A percentile compares a stretch with the other conserved stretches of the same genome.
Evolutionary conservation across 2,329 filamentous ascomycete species (phyloP).

Genomic region (Monilinia laxa): DNA sequence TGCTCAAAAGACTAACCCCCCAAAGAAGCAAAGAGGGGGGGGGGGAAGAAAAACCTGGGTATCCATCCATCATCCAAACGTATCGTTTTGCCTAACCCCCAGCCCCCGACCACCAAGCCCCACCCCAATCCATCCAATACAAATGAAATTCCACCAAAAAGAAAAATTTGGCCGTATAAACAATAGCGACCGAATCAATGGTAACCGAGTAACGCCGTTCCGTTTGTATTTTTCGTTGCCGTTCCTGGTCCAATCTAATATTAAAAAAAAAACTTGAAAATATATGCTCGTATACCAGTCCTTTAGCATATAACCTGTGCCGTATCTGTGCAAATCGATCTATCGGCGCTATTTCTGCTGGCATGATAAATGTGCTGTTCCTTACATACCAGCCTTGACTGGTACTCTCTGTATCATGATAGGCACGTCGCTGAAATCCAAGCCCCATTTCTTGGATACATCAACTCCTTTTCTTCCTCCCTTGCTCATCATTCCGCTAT

Average conservation of each 20-base stretch:
- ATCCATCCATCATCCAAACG: constrained; percentile 18
- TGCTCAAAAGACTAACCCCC: neutral
- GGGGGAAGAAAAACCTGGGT: constrained; percentile 3
- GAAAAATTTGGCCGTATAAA: neutral
- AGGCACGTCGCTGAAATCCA: constrained; percentile 35
- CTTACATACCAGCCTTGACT: constrained; percentile 7
- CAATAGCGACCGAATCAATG: neutral
- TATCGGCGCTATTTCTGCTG: neutral
- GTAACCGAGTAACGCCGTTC: neutral
- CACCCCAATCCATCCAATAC: neutral
- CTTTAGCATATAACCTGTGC: neutral
- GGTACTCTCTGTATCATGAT: constrained; percentile 30
- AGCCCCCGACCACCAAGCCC: neutral
- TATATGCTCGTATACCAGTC: neutral
- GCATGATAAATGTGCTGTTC: neutral
- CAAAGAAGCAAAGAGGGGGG: neutral
- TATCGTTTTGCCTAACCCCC: neutral
- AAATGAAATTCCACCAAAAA: neutral
- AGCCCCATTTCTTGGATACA: constrained; percentile 27
- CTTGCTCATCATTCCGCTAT: constrained; percentile 18
- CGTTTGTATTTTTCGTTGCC: constrained; percentile 17
- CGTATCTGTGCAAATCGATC: neutral
- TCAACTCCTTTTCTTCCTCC: constrained; percentile 26
- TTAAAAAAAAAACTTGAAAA: neutral
- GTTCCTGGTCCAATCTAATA: constrained; percentile 8